Evolutionary conservation across 371 early-diverging fungal genomes (phyloP).

Genomic region (Umbelopsis sp.): DNA sequence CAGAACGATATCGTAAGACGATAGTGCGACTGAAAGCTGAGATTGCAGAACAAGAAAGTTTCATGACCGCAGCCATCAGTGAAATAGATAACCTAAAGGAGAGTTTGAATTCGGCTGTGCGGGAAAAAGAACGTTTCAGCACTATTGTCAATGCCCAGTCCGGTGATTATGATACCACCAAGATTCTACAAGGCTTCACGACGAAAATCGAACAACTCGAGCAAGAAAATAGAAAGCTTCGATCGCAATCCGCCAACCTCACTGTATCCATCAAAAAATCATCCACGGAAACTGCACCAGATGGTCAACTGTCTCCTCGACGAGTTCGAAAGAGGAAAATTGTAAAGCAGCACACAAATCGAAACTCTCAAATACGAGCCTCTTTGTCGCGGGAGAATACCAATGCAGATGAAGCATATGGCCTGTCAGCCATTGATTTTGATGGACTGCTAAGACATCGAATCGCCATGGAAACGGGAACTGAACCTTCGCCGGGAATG

Average conservation of each 20-base stretch:
- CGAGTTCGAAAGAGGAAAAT: background rate
- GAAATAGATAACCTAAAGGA: conserved; percentile 48
- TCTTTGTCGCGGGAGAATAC: background rate
- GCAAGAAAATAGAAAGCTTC: conserved; percentile 43
- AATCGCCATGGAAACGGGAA: background rate
- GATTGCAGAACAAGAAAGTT: conserved; percentile 24
- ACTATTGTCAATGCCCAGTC: background rate
- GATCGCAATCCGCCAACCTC: conserved; percentile 54
- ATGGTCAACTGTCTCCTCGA: background rate
- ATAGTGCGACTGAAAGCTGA: conserved; percentile 3
- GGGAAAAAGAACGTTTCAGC: background rate
- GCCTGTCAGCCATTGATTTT: background rate
- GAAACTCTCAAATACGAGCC: background rate
- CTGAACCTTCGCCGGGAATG: background rate
- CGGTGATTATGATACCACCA: background rate
- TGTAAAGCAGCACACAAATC: background rate
- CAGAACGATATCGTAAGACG: background rate
- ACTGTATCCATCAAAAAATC: conserved; percentile 27
- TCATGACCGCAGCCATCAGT: conserved; percentile 43
- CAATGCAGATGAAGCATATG: background rate
- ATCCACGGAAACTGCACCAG: background rate
- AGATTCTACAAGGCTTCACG: conserved; percentile 45
- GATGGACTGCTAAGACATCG: conserved; percentile 7
- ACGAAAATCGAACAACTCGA: conserved; percentile 57
- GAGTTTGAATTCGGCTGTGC: conserved; percentile 22